phyloP scores from a whole-genome alignment of 2,329 filamentous ascomycete species.

The Emergomyces africanus region DNA sequence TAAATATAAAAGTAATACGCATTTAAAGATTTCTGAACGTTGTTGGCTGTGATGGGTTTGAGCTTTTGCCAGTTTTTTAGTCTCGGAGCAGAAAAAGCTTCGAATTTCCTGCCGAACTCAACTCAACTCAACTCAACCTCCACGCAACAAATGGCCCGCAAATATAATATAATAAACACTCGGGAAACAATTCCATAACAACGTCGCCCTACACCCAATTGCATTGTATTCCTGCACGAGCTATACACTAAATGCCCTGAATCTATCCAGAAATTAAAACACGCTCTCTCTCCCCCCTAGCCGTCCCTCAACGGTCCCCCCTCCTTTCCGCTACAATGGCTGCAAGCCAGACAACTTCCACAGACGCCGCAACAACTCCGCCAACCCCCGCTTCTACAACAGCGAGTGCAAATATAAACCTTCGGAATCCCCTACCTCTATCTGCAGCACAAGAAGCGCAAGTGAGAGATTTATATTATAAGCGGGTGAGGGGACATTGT shows the following conservation, averaged over 20 bases:
- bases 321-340: constrained; percentile 12
- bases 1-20: neutral
- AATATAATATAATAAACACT: neutral
- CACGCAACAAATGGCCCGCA: neutral
- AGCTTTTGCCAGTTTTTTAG: neutral
- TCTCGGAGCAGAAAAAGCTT: constrained; percentile 1
- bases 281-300: too few species aligned
- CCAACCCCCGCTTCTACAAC: constrained; percentile 5
- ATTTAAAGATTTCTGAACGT: neutral
- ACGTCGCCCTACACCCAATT: neutral
- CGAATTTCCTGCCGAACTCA: neutral
- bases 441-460: constrained; percentile 71
- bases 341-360: constrained; percentile 8
- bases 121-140: neutral
- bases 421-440: constrained; percentile 67
- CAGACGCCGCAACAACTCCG: constrained; percentile 13
- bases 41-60: neutral
- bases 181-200: neutral
- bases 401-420: constrained; percentile 20
- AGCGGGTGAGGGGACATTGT: constrained; percentile 63
- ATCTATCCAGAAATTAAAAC: neutral
- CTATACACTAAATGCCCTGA: neutral
- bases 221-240: neutral
- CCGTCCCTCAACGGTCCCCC: too few species aligned
- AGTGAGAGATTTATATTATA: constrained; percentile 68